Conservation (phyloP, 2,329 filamentous ascomycete genomes). For the Botrytis tulipae region DNA sequence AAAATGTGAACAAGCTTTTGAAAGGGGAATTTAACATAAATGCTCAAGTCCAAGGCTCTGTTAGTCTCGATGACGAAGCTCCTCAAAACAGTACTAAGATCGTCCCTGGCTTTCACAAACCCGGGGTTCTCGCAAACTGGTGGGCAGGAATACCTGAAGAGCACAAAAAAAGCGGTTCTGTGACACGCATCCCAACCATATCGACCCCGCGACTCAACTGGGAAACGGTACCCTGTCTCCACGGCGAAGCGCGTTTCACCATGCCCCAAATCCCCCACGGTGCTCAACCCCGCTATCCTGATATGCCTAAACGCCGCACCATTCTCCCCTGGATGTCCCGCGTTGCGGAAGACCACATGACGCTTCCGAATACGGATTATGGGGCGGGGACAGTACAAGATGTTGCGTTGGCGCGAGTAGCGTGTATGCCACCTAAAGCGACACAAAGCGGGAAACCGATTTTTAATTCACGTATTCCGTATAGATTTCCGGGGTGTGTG, state of each 20-base stretch:
- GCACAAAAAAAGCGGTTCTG: neutral
- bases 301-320: neutral
- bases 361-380: neutral
- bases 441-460: neutral
- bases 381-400: neutral
- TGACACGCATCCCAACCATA: neutral
- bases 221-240: neutral
- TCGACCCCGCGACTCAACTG: neutral
- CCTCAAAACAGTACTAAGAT: neutral
- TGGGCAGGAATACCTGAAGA: neutral
- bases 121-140: neutral
- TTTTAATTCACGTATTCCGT: neutral
- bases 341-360: neutral
- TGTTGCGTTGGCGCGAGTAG: neutral
- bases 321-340: neutral
- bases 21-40: neutral
- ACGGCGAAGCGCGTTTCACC: neutral
- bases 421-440: neutral
- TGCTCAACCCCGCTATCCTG: neutral
- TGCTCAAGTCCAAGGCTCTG: neutral
- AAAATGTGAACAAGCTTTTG: neutral
- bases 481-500: neutral
- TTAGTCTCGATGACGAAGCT: slow-evolving; percentile 3
- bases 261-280: slow-evolving; percentile 5
- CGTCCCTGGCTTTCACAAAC: slow-evolving; percentile 3